Conservation (phyloP, 108 stramenopile genomes). For the Pelagomonas calceolata region DNA sequence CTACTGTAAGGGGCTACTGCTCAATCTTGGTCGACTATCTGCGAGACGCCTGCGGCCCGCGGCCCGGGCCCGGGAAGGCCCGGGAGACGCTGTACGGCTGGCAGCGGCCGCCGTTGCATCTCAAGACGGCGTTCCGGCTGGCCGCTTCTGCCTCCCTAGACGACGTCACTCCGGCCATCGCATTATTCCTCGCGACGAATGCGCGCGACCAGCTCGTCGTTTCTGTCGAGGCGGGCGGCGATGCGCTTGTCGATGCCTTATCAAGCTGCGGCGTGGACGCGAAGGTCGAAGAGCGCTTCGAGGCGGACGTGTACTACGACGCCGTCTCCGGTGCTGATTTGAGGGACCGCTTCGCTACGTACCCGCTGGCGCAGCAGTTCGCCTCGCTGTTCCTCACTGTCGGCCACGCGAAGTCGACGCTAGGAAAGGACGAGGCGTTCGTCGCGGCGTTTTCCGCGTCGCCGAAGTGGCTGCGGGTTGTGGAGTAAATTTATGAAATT, state of each 20-base stretch:
- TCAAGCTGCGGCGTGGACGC: conserved; percentile 30
- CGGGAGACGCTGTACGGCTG: conserved; percentile 69
- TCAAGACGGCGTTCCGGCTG: conserved; percentile 49
- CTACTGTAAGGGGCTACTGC: conserved; percentile 50
- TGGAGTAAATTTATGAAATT: too few species aligned
- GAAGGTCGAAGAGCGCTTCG: conserved; percentile 16
- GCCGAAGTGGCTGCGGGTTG: neutral
- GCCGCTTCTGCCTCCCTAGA: conserved; percentile 27
- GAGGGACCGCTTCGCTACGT: too few species aligned
- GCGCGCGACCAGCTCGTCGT: conserved; percentile 57
- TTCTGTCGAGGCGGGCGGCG: conserved; percentile 35
- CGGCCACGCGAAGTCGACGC: neutral
- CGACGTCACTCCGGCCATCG: conserved; percentile 44
- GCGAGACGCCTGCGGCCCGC: conserved; percentile 41
- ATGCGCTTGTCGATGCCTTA: conserved; percentile 11
- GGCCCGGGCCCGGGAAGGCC: conserved; percentile 54
- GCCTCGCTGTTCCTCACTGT: neutral
- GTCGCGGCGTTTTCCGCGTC: neutral
- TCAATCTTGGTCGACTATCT: conserved; percentile 52
- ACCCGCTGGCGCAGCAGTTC: neutral
- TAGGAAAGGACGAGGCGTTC: neutral
- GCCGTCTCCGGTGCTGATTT: neutral
- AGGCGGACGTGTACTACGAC: neutral
- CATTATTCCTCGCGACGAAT: conserved; percentile 61
- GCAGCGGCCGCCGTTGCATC: conserved; percentile 63